Evolutionary conservation across 768 basidiomycete genomes (phyloP).

Genomic region (Leccinum imitatum): DNA sequence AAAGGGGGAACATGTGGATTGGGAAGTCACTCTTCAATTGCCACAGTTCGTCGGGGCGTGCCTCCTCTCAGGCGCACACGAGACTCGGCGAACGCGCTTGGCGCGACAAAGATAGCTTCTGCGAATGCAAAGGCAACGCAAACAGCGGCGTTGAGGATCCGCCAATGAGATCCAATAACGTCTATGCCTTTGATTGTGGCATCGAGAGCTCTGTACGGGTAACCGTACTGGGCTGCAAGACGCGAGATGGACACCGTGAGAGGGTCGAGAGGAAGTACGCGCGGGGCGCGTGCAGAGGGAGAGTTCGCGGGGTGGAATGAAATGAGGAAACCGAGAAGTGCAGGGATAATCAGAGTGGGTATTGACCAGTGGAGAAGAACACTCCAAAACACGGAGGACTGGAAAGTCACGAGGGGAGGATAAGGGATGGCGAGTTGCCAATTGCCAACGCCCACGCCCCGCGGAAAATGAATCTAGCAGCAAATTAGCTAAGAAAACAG

Average conservation of each 20-base stretch:
- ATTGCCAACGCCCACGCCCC: slow-evolving; percentile 1
- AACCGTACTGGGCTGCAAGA: slow-evolving; percentile 58
- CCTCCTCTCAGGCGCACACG: slow-evolving; percentile 24
- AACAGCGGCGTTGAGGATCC: slow-evolving; percentile 54
- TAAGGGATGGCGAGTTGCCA: slow-evolving; percentile 40
- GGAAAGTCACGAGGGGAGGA: slow-evolving; percentile 47
- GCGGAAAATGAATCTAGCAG: slow-evolving; percentile 20
- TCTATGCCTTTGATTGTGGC: slow-evolving; percentile 41
- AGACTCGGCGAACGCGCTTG: slow-evolving; percentile 36
- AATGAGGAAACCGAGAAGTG: slow-evolving; percentile 54
- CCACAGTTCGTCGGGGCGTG: slow-evolving; percentile 23
- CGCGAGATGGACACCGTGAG: slow-evolving; percentile 65
- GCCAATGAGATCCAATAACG: slow-evolving; percentile 54
- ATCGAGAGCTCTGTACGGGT: slow-evolving; percentile 42
- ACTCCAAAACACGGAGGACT: slow-evolving; percentile 48
- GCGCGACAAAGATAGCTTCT: slow-evolving; percentile 56
- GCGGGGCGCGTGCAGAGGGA: slow-evolving; percentile 22
- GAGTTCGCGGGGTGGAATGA: slow-evolving; percentile 55
- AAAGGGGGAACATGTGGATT: not conserved
- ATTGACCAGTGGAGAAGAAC: slow-evolving; percentile 62
- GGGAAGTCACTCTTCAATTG: slow-evolving; percentile 22
- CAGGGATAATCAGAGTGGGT: slow-evolving; percentile 60
- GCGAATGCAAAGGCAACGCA: slow-evolving; percentile 66
- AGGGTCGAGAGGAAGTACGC: slow-evolving; percentile 47
- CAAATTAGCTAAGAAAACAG: slow-evolving; percentile 2